These are phyloP conservation scores for Tympanopsis confertula DNA, from an alignment of 2,329 filamentous ascomycete genomes.

Conservation along the genomic window DNA sequence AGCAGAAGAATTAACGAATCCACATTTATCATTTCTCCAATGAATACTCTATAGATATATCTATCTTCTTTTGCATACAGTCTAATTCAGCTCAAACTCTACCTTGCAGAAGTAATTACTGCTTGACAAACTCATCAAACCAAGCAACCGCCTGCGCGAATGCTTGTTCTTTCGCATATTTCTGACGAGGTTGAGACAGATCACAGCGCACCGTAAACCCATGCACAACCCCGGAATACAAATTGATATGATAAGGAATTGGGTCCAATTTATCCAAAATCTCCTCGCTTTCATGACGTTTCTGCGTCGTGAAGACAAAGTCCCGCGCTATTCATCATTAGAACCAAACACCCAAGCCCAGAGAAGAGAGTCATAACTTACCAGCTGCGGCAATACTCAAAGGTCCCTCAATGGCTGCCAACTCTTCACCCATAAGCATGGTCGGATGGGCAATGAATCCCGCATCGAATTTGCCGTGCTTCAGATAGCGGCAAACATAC, in stretches of 20 bases:
- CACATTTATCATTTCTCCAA: too few relatives aligned
- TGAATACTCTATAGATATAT: too few relatives aligned
- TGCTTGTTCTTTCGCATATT: constrained; percentile 70
- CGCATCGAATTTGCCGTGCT: constrained; percentile 48
- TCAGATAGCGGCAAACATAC: constrained; percentile 60
- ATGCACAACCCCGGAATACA: constrained; percentile 62
- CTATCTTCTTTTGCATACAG: too few relatives aligned
- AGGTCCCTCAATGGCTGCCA: constrained; percentile 53
- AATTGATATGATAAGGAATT: constrained; percentile 62
- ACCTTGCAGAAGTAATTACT: constrained; percentile 20
- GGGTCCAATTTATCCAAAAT: constrained; percentile 42
- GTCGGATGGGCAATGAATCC: constrained; percentile 72
- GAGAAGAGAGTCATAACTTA: constrained; percentile 12
- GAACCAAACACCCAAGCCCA: constrained; percentile 3
- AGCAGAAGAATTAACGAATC: too few relatives aligned
- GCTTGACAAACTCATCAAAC: constrained; percentile 49
- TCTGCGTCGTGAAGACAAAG: constrained; percentile 50
- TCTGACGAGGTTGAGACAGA: constrained; percentile 37
- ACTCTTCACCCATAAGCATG: constrained; percentile 58
- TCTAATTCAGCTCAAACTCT: too few relatives aligned
- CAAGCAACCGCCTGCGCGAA: constrained; percentile 68
- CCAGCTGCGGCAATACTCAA: constrained; percentile 50
- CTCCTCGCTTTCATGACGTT: constrained; percentile 51
- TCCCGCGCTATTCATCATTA: constrained; percentile 36
- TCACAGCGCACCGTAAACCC: constrained; percentile 67